These are phyloP conservation scores for Leccinum colubrinum DNA, from an alignment of 1,284 basidiomycete species.

Conservation along the genomic window DNA sequence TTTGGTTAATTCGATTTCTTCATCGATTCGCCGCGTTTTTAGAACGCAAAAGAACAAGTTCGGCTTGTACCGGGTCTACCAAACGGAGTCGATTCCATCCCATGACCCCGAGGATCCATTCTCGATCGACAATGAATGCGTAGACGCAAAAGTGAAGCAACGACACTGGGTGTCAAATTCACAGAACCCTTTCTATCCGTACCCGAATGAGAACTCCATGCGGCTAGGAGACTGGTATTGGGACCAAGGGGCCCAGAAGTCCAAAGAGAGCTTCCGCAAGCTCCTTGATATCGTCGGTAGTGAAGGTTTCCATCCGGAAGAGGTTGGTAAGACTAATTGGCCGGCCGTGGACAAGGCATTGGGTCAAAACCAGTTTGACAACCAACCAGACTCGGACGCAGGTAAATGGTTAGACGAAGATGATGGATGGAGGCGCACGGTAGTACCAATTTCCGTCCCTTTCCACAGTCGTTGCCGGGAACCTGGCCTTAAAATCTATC, in stretches of 20 bases:
- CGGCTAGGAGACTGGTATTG: not conserved
- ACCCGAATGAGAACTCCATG: not conserved
- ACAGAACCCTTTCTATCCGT: not conserved
- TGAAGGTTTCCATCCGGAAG: not conserved
- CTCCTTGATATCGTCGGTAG: not conserved
- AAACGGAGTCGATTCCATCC: not conserved
- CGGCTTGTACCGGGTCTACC: not conserved
- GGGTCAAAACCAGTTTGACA: not conserved
- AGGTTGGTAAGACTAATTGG: not conserved
- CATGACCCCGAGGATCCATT: not conserved
- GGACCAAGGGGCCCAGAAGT: not conserved
- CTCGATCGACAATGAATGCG: not conserved
- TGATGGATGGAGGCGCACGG: not conserved
- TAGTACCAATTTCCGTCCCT: not conserved
- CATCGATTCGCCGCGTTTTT: not conserved
- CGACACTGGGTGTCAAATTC: too few species aligned
- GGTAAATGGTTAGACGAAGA: not conserved
- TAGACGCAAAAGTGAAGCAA: not conserved
- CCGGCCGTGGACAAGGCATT: not conserved
- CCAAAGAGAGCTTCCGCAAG: not conserved
- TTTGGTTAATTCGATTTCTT: not conserved
- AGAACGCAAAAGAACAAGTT: not conserved
- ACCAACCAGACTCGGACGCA: not conserved
- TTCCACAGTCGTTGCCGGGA: not conserved
- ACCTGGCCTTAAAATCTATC: not conserved